A percentile compares a stretch with the other conserved stretches of the same genome.
Conservation (phyloP, 495 filamentous ascomycete species). For the Tuber borchii region DNA sequence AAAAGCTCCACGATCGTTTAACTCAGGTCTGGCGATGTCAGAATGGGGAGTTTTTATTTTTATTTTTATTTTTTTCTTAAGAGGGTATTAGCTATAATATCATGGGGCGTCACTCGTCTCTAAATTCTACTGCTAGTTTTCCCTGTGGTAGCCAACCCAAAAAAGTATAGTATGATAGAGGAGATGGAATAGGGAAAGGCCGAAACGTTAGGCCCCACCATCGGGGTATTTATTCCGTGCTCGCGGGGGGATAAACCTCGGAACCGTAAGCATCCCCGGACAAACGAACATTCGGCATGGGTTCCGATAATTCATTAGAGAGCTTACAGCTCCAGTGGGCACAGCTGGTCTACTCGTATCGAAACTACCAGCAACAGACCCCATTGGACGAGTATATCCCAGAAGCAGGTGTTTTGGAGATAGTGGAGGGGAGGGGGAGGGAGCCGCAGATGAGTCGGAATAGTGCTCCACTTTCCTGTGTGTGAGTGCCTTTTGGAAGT, state of each 20-base stretch:
- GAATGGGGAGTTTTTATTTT: not conserved
- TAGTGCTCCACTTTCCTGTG: not conserved
- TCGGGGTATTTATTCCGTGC: not conserved
- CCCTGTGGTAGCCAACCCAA: not conserved
- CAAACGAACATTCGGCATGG: not conserved
- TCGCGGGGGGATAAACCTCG: not conserved
- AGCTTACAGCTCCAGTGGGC: not conserved
- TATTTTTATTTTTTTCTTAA: not conserved
- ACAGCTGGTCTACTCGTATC: not conserved
- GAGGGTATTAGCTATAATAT: not conserved
- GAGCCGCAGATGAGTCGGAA: not conserved
- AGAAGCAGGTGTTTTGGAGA: not conserved
- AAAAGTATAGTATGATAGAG: not conserved
- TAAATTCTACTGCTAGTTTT: not conserved
- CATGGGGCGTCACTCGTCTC: not conserved
- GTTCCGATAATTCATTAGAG: not conserved
- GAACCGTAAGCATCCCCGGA: not conserved
- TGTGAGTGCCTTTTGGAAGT: not conserved
- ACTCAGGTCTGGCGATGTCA: not conserved
- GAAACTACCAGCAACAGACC: not conserved
- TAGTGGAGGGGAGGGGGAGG: not conserved
- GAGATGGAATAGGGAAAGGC: not conserved
- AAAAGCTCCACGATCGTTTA: no score
- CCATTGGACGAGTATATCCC: not conserved
- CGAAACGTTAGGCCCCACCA: not conserved